phyloP scores from a whole-genome alignment of 148 eudicot genomes.

The Cornus florida region DNA sequence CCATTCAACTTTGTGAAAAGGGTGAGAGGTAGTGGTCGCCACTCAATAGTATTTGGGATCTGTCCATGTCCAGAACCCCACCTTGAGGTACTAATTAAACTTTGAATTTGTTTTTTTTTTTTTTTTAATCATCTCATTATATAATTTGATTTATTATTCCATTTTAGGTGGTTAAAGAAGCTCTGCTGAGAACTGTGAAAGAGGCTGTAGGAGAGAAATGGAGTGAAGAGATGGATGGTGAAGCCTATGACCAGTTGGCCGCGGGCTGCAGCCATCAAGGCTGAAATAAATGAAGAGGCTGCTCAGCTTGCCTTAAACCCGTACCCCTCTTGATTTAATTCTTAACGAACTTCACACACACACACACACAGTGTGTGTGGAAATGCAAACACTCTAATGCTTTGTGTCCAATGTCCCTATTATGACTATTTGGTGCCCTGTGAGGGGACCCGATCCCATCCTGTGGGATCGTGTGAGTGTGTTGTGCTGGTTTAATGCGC shows the following conservation, averaged over 20 bases:
- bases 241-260: slow-evolving; percentile 43
- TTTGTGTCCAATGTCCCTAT: too few species aligned
- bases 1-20: slow-evolving; percentile 53
- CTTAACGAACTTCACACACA: too few species aligned
- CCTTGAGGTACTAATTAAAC: slow-evolving; percentile 43
- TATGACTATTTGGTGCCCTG: too few species aligned
- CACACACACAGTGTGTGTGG: too few species aligned
- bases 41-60: slow-evolving; percentile 62
- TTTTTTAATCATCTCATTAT: too few species aligned
- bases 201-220: slow-evolving; percentile 38
- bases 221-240: slow-evolving; percentile 40
- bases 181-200: slow-evolving; percentile 32
- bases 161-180: slow-evolving; percentile 43
- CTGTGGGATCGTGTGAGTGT: too few species aligned
- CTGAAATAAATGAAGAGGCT: slow-evolving; percentile 32
- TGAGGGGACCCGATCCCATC: too few species aligned
- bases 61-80: slow-evolving; percentile 53
- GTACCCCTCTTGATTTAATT: background rate
- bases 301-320: background rate
- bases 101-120: too few species aligned
- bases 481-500: too few species aligned
- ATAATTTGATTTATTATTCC: background rate
- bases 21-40: slow-evolving; percentile 50
- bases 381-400: too few species aligned
- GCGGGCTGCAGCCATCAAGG: slow-evolving; percentile 35